These are phyloP conservation scores for Xylaria sp. DNA, from an alignment of 2,329 filamentous ascomycete genomes.

Conservation along the genomic window DNA sequence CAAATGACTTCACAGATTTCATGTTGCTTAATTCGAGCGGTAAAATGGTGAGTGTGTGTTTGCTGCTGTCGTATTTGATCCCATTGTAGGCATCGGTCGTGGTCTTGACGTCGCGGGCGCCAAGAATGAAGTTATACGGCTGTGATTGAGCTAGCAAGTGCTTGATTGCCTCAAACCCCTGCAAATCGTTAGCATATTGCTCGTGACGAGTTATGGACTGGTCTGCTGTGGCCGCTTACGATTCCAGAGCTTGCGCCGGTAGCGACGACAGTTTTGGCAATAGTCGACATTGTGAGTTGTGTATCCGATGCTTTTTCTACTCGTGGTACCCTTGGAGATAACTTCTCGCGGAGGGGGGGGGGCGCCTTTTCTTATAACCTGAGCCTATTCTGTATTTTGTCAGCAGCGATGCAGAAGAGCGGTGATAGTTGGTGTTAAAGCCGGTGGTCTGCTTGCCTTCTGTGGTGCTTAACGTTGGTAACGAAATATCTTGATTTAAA, in stretches of 20 bases:
- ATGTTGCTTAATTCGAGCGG: slow-evolving; percentile 61
- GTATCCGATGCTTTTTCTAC: background rate
- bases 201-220: background rate
- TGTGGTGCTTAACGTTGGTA: background rate
- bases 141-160: slow-evolving; percentile 58
- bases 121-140: slow-evolving; percentile 60
- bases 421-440: slow-evolving; percentile 33
- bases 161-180: slow-evolving; percentile 65
- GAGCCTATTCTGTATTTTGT: slow-evolving; percentile 26
- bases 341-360: background rate
- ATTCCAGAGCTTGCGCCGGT: slow-evolving; percentile 62
- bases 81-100: slow-evolving; percentile 55
- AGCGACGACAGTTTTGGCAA: slow-evolving; percentile 61
- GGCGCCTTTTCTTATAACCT: slow-evolving; percentile 21
- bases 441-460: background rate
- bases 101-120: slow-evolving; percentile 56
- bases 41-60: slow-evolving; percentile 56
- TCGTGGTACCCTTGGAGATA: background rate
- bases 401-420: slow-evolving; percentile 18
- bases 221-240: slow-evolving; percentile 48
- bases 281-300: slow-evolving; percentile 48
- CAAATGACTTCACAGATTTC: slow-evolving; percentile 57
- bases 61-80: slow-evolving; percentile 54
- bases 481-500: background rate
- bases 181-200: background rate